Percentiles rank a stretch among this genome's conserved stretches.
Evolutionary conservation across 352 stramenopile species (phyloP).

Genomic region (Pythium oligandrum): DNA sequence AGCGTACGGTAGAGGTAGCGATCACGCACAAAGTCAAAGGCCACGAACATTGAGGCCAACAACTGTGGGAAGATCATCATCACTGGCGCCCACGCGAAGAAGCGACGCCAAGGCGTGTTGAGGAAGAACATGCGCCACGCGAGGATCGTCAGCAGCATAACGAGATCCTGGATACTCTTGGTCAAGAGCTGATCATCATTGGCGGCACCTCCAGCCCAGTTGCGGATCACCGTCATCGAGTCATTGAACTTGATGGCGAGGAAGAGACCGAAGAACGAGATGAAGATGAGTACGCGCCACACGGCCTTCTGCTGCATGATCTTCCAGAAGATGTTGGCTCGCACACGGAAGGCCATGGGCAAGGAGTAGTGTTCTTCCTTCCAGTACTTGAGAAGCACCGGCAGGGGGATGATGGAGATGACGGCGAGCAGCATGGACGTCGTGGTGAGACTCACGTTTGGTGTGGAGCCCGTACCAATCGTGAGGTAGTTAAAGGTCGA

Average conservation of each 20-base stretch:
- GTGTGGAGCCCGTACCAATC: conserved; percentile 26
- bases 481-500: conserved; percentile 48
- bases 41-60: conserved; percentile 33
- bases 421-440: conserved; percentile 45
- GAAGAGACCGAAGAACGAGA: conserved; percentile 58
- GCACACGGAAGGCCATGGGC: conserved; percentile 53
- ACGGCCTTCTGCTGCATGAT: conserved; percentile 76
- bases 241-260: conserved; percentile 49
- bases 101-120: conserved; percentile 49
- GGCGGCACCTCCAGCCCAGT: conserved; percentile 29
- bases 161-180: conserved; percentile 38
- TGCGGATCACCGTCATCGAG: conserved; percentile 32
- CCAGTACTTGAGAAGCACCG: conserved; percentile 50
- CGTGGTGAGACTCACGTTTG: conserved; percentile 35
- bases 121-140: conserved; percentile 53
- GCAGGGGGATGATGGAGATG: conserved; percentile 47
- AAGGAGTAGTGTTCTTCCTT: conserved; percentile 64
- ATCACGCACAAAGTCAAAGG: conserved; percentile 39
- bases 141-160: conserved; percentile 52
- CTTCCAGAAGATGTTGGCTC: conserved; percentile 64
- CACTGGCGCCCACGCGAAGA: conserved; percentile 48
- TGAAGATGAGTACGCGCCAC: conserved; percentile 63
- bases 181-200: conserved; percentile 43
- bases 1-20: conserved; percentile 58
- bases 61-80: conserved; percentile 49